Evolutionary conservation across 2,329 filamentous ascomycete genomes (phyloP).

Genomic region (Trichophyton schoenleinii): DNA sequence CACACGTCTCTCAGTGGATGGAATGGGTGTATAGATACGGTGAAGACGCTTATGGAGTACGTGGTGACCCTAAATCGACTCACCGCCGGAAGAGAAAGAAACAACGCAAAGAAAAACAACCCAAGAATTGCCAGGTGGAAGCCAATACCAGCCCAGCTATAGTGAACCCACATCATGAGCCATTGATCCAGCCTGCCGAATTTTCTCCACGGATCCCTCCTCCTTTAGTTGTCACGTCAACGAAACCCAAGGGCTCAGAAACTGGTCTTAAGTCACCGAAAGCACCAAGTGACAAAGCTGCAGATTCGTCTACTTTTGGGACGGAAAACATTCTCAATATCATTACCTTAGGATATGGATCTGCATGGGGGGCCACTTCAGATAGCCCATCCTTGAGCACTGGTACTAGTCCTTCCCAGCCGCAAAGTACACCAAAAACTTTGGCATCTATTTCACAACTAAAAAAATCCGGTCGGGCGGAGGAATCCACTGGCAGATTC

Average conservation of each 20-base stretch:
- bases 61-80: conserved; percentile 60
- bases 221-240: conserved; percentile 26
- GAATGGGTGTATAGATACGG: conserved; percentile 78
- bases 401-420: conserved; percentile 18
- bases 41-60: conserved; percentile 70
- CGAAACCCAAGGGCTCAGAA: conserved; percentile 11
- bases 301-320: conserved; percentile 23
- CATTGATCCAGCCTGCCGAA: background rate
- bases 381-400: conserved; percentile 19
- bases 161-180: too few species aligned
- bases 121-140: too few species aligned
- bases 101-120: background rate
- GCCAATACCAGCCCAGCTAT: background rate
- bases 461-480: conserved; percentile 16
- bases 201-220: conserved; percentile 32
- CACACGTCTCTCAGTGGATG: conserved; percentile 71
- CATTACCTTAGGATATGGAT: conserved; percentile 39
- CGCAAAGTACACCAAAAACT: conserved; percentile 9
- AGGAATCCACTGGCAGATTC: conserved; percentile 24
- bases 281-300: conserved; percentile 10
- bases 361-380: conserved; percentile 33
- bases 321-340: conserved; percentile 38
- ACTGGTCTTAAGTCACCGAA: conserved; percentile 10
- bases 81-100: conserved; percentile 34
- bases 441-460: conserved; percentile 8